Percentiles rank a stretch among this genome's conserved stretches.
phyloP scores from a whole-genome alignment of 139 green algal genomes.

The Prasinococcaceae sp. region DNA sequence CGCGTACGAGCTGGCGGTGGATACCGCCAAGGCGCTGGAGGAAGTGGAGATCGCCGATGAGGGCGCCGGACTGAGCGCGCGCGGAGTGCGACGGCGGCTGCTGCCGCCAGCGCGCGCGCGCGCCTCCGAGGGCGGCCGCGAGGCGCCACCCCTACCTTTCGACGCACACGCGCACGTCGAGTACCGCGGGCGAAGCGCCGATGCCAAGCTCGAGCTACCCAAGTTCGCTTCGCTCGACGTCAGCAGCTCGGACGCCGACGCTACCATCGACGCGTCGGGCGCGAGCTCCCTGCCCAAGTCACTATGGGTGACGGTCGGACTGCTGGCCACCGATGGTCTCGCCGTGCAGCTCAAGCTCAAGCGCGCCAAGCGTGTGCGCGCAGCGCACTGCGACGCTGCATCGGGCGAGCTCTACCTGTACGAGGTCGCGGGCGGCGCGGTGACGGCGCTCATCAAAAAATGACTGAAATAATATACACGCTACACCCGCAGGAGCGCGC shows the following conservation, averaged over 20 bases:
- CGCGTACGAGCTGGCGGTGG: not conserved
- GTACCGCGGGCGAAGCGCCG: not conserved
- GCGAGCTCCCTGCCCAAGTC: not conserved
- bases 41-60: not conserved
- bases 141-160: not conserved
- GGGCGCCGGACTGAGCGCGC: not conserved
- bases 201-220: not conserved
- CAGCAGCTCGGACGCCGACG: not conserved
- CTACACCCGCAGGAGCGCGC: too few species aligned
- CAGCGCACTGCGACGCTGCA: too few species aligned
- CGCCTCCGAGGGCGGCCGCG: not conserved
- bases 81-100: not conserved
- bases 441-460: too few species aligned
- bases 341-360: conserved; percentile 8
- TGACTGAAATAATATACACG: too few species aligned
- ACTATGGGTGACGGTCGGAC: not conserved
- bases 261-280: not conserved
- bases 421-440: too few species aligned
- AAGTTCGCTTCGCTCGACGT: not conserved
- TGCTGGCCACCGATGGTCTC: not conserved
- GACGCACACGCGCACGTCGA: not conserved
- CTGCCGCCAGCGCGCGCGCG: not conserved
- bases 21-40: not conserved
- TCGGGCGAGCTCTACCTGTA: too few species aligned
- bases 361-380: too few species aligned